These are phyloP conservation scores for Fraxinus ornus DNA, from an alignment of 305 asterid genomes.

Conservation along the genomic window DNA sequence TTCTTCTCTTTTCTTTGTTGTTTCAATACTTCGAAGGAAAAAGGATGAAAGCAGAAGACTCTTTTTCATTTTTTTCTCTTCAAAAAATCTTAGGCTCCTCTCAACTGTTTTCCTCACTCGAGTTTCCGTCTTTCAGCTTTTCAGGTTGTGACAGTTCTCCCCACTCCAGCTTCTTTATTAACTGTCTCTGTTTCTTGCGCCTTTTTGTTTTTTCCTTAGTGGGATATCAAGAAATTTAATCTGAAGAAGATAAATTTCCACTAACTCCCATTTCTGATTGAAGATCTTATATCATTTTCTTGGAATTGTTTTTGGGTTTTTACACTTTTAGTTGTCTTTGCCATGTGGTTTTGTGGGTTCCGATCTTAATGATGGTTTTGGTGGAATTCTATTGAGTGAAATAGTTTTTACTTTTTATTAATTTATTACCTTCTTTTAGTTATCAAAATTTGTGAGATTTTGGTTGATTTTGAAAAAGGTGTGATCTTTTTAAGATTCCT, in stretches of 20 bases:
- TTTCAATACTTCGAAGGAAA: slow-evolving; percentile 30
- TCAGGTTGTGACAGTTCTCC: slow-evolving; percentile 37
- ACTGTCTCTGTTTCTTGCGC: slow-evolving; percentile 24
- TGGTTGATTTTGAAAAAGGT: slow-evolving; percentile 38
- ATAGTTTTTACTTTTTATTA: slow-evolving; percentile 12
- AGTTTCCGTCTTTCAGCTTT: slow-evolving; percentile 46
- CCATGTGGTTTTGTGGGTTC: slow-evolving; percentile 25
- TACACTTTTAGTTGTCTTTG: not conserved
- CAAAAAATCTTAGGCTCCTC: slow-evolving; percentile 29
- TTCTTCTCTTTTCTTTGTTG: slow-evolving; percentile 20
- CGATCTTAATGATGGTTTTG: slow-evolving; percentile 45
- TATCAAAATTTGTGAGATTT: slow-evolving; percentile 31
- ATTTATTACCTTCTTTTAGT: not conserved
- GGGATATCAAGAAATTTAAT: slow-evolving; percentile 24
- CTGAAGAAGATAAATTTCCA: not conserved
- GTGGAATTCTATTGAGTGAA: slow-evolving; percentile 10
- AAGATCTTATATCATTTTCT: slow-evolving; percentile 21
- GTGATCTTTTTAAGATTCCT: slow-evolving; percentile 65
- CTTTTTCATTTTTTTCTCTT: slow-evolving; percentile 24
- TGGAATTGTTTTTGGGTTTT: slow-evolving; percentile 15
- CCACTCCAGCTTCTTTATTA: slow-evolving; percentile 32
- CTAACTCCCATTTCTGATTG: not conserved
- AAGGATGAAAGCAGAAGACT: slow-evolving; percentile 30
- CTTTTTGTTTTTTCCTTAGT: slow-evolving; percentile 27
- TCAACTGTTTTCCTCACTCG: slow-evolving; percentile 26